Evolutionary conservation across 306 rosid species (phyloP), one percentile per base, ranked within the genome.

Genomic region (Prunus persica): DNA sequence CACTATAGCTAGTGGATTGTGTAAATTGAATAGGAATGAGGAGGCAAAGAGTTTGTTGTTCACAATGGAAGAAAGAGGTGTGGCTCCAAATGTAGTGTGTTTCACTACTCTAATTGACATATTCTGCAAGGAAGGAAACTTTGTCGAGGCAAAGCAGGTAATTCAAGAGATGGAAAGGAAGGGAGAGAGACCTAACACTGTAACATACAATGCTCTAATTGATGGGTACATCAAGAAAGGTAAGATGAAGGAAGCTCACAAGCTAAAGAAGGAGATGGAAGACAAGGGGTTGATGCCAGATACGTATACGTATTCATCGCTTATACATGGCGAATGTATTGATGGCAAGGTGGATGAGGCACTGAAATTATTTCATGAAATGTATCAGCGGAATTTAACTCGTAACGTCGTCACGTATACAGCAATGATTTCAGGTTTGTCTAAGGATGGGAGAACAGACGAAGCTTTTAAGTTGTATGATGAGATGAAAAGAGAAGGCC

Each of bases 81-180:
- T 88, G 73, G 66, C 85, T 71, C 89, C 88, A 3, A 90, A 87
- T 65, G 64, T 75, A 30, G 93, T 91, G 74, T 86, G 83, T 22
- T 90, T 81, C 78, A 86, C 90, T 74, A 86, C 71, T 41, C 82
- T 88, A 83, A 81, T 93, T 71, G 96, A 88, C 81, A 90, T 90
- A 77, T 85, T 80, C 81, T 87, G 98, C 86, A 88, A 93, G 85
- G 97, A 93, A 86, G 94, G 96, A 58, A 82, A 90, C 85, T 75
- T 93, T 66, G 89, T 56, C 28, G 94, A 90, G 79, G 97, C 96
- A 27, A 88, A 79, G 62, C 70, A 86, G 82, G 57, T 87, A 60
- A 73, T 91, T 34, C 63, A 79, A 71, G 89, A 90, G 65, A 90
- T 90, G 94, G 87, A 81, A 69, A 82, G 65, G 76, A 90, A 32